Base-by-base conservation (phyloP, 2,329 filamentous ascomycete genomes). In the Karstenula rhodostoma region DNA sequence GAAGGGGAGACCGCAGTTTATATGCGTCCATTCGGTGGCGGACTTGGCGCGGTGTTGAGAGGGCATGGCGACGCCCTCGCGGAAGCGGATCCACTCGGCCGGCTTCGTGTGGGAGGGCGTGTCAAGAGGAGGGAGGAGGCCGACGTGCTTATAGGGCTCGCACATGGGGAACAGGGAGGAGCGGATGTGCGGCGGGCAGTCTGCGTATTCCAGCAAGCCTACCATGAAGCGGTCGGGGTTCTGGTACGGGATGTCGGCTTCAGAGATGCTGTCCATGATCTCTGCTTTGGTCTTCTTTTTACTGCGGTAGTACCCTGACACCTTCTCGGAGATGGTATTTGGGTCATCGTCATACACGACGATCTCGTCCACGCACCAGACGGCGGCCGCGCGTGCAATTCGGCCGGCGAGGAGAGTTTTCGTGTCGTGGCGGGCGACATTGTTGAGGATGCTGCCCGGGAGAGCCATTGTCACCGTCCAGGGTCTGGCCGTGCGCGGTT, bases 331-430 rank as follows among this genome's bases (percentile, higher is more conserved):
- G 15, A 74, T 62, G 17, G 59, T 76, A 65, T 37, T 64, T 46
- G 84, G 79, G n/a, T 83, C 85, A 78, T 96, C 93, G 72, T 94
- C 88, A 76, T 91, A 96, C 57, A 96, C 81, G 53, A 96, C 84
- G 32, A 96, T 84, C 79, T 96, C 93, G 74, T 96, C 93, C 67
- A 96, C 85, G 71, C 87, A 90, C 79, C 95, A 96, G 64, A 96
- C 89, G 62, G 91, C 90, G 54, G 93, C 85, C 35, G 92, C 91
- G 56, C 93, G 90, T 6, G 92, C 92, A 56, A 96, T 89, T 65
- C 90, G 89, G 8, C 90, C 91, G 1, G 89, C 90, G 50, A 91
- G 83, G 50, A 85, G 84, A 37, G 90, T 92, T 73, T 92, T 90
- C 73, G 92, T 89, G 61, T 96, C 92, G 64, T 89, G 87, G 10